A percentile compares a stretch with the other conserved stretches of the same genome.
These are phyloP conservation scores for Pythium sukuiense DNA, from an alignment of 352 stramenopile species.

Conservation along the genomic window DNA sequence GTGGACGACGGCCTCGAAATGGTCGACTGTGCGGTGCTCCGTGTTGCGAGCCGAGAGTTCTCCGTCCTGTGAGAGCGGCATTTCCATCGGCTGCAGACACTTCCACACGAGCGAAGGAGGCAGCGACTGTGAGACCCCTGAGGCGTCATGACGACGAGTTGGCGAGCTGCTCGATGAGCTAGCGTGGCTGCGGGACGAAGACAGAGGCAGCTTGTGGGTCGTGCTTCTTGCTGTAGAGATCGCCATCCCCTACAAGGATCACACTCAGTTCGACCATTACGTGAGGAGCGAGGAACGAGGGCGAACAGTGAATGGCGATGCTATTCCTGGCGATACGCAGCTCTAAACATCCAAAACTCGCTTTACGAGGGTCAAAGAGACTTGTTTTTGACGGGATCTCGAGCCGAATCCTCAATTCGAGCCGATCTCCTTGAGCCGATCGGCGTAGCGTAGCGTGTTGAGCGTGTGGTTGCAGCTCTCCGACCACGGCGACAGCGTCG, in stretches of 20 bases:
- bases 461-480: conserved; percentile 94
- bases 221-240: not conserved
- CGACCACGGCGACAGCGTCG: conserved; percentile 92
- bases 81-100: conserved; percentile 25
- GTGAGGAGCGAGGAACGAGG: not conserved
- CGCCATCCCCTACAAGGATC: not conserved
- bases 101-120: not conserved
- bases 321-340: not conserved
- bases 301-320: not conserved
- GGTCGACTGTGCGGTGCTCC: conserved; percentile 17
- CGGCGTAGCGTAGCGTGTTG: conserved; percentile 96
- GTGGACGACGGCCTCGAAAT: conserved; percentile 31
- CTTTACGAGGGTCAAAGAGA: not conserved
- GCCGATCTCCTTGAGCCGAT: conserved; percentile 93
- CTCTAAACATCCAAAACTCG: conserved; percentile 2
- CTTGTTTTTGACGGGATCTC: not conserved
- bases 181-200: not conserved
- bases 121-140: not conserved
- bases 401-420: not conserved
- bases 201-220: not conserved
- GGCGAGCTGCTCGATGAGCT: not conserved
- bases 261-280: not conserved
- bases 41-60: conserved; percentile 33
- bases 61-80: conserved; percentile 23
- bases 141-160: not conserved